Conservation (phyloP, 331 rosid genomes). For the Cucumis variabilis region DNA sequence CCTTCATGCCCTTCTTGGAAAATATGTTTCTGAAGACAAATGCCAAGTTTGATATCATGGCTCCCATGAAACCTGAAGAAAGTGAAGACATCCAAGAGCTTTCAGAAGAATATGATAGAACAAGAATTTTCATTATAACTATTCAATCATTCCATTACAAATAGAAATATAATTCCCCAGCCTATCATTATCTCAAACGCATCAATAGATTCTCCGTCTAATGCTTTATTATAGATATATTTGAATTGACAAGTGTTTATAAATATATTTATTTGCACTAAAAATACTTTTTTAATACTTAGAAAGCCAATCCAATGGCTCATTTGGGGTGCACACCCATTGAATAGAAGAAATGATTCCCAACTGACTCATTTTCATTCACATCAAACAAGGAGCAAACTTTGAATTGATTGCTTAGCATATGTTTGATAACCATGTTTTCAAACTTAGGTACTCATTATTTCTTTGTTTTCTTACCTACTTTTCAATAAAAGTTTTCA, state of each 20-base stretch:
- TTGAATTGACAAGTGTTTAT: too few species aligned
- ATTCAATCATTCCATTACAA: background rate
- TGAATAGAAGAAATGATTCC: background rate
- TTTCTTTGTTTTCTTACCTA: background rate
- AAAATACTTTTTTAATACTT: too few species aligned
- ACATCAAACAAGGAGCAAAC: background rate
- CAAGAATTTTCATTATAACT: background rate
- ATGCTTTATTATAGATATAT: background rate
- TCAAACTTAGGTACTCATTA: background rate
- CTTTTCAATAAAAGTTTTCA: background rate
- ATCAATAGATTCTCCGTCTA: background rate
- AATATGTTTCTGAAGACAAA: constrained; percentile 67
- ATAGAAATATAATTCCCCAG: background rate
- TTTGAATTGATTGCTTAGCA: background rate
- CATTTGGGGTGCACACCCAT: background rate
- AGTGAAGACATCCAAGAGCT: background rate
- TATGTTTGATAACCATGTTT: background rate
- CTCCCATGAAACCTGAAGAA: constrained; percentile 74
- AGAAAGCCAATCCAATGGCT: background rate
- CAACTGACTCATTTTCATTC: background rate
- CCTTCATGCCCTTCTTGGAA: constrained; percentile 70
- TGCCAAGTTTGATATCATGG: constrained; percentile 74
- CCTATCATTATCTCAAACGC: background rate
- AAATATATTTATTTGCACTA: too few species aligned
- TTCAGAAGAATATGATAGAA: background rate